phyloP scores from a whole-genome alignment of 768 basidiomycete genomes.

The Boletellus sp. region DNA sequence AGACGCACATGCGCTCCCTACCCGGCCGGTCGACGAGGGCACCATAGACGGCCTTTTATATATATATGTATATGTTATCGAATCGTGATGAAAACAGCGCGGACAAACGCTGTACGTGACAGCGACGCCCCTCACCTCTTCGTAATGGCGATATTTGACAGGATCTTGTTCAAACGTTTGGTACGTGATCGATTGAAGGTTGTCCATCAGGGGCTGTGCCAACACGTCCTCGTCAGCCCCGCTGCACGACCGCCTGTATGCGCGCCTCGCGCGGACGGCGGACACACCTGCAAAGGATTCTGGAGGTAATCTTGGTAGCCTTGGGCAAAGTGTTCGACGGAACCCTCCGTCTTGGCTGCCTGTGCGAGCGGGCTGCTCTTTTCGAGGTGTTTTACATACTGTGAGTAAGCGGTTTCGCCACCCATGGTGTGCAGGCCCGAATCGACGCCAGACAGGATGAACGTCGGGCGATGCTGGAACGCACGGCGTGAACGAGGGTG shows the following conservation, averaged over 20 bases:
- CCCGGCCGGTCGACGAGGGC: constrained; percentile 73
- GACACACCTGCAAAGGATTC: constrained; percentile 80
- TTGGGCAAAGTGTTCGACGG: constrained; percentile 85
- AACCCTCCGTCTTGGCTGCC: constrained; percentile 61
- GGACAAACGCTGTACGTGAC: constrained; percentile 7
- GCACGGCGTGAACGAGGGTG: constrained; percentile 16
- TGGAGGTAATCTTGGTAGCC: constrained; percentile 96
- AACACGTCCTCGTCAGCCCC: constrained; percentile 7
- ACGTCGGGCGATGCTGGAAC: constrained; percentile 74
- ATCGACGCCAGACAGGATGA: constrained; percentile 74
- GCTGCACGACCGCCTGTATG: not conserved
- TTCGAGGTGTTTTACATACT: constrained; percentile 84
- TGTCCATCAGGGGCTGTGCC: constrained; percentile 90
- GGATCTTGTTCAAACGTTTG: constrained; percentile 98
- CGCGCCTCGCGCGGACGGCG: not conserved
- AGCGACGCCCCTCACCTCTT: constrained; percentile 59
- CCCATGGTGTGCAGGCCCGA: constrained; percentile 69
- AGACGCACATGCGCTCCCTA: constrained; percentile 54
- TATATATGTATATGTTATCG: not conserved
- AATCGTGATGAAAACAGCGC: constrained; percentile 6
- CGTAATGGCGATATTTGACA: constrained; percentile 92
- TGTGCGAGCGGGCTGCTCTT: constrained; percentile 67
- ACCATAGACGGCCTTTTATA: constrained; percentile 65
- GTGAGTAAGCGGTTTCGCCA: constrained; percentile 82
- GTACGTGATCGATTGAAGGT: constrained; percentile 92